These are phyloP conservation scores for Pulveroboletus sp. DNA, from an alignment of 768 basidiomycete species.

Conservation along the genomic window DNA sequence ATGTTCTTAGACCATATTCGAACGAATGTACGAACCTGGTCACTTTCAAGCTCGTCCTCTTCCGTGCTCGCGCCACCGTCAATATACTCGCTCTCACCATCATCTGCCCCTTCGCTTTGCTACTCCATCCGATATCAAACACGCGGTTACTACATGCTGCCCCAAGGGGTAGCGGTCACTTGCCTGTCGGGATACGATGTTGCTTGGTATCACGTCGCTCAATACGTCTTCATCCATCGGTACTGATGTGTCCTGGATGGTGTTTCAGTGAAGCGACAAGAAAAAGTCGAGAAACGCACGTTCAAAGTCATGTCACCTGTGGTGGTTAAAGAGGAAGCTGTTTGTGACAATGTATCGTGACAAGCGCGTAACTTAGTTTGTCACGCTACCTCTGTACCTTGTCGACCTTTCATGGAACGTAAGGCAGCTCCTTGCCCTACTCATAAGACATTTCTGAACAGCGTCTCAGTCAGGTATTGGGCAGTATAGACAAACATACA, in stretches of 20 bases:
- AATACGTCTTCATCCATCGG: constrained; percentile 74
- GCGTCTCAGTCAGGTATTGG: no score
- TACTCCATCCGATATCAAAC: constrained; percentile 30
- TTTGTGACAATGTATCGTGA: constrained; percentile 22
- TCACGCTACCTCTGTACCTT: constrained; percentile 13
- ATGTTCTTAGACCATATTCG: neutral
- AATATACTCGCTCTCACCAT: constrained; percentile 66
- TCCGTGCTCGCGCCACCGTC: constrained; percentile 54
- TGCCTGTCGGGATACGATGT: constrained; percentile 88
- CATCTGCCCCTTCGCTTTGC: constrained; percentile 69
- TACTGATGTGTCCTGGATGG: constrained; percentile 10
- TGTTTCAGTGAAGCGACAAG: neutral
- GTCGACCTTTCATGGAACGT: no score
- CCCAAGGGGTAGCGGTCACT: constrained; percentile 14
- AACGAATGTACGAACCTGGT: constrained; percentile 29
- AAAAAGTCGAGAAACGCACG: constrained; percentile 14
- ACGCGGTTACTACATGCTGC: constrained; percentile 6
- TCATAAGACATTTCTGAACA: no score
- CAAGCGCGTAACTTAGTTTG: constrained; percentile 14
- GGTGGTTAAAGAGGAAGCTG: constrained; percentile 20
- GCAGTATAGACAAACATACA: no score
- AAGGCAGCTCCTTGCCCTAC: no score
- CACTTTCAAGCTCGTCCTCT: constrained; percentile 62
- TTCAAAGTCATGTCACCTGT: constrained; percentile 20
- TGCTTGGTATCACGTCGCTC: constrained; percentile 87